Conservation (phyloP, 1,284 basidiomycete species). For the Marasmius fiardii region DNA sequence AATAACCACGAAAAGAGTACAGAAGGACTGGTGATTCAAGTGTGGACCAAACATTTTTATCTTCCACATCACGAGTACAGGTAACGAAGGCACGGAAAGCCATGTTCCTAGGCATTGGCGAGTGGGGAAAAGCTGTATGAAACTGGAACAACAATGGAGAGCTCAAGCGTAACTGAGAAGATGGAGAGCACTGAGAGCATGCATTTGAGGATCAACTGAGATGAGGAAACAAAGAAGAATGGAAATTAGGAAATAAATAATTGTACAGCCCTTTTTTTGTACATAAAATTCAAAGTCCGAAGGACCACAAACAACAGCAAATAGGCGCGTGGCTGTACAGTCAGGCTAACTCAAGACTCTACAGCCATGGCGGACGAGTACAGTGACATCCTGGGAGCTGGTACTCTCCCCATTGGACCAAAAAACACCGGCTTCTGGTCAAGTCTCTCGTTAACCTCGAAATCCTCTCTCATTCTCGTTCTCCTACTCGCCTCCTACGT, state of each 20-base stretch:
- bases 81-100: conserved; percentile 64
- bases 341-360: conserved; percentile 16
- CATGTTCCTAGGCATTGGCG: conserved; percentile 67
- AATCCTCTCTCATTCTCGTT: conserved; percentile 27
- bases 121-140: conserved; percentile 36
- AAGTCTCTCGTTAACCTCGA: conserved; percentile 33
- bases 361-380: conserved; percentile 53
- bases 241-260: too few species aligned
- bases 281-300: conserved; percentile 1
- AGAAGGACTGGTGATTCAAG: conserved; percentile 56
- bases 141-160: background rate
- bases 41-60: conserved; percentile 60
- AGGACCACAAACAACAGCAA: background rate
- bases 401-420: conserved; percentile 39
- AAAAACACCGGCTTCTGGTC: conserved; percentile 28
- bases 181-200: background rate
- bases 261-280: background rate
- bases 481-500: conserved; percentile 34
- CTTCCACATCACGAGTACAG: conserved; percentile 69
- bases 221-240: background rate
- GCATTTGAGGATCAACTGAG: background rate
- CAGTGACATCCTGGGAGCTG: conserved; percentile 64
- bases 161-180: background rate
- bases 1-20: conserved; percentile 46
- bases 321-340: conserved; percentile 9